Evolutionary conservation across 495 filamentous ascomycete genomes (phyloP).

Genomic region (Parathielavia appendiculata): DNA sequence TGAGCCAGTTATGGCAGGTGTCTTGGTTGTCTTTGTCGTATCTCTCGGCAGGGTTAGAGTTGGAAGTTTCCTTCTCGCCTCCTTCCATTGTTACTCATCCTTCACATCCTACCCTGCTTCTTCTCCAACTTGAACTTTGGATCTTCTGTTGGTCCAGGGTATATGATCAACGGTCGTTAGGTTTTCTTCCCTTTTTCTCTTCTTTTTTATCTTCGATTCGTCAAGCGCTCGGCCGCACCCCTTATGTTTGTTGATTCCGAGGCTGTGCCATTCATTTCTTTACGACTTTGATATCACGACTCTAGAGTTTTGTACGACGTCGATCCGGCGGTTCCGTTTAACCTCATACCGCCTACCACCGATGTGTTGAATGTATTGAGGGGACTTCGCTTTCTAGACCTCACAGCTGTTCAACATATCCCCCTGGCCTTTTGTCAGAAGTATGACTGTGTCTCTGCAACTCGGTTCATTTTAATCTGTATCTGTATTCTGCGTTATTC

Average conservation of each 20-base stretch:
- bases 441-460: not conserved
- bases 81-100: not conserved
- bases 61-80: not conserved
- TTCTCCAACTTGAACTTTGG: not conserved
- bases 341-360: not conserved
- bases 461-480: not conserved
- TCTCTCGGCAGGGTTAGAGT: not conserved
- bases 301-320: no score
- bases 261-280: slow-evolving; percentile 6
- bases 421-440: not conserved
- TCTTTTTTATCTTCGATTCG: slow-evolving; percentile 19
- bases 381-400: not conserved
- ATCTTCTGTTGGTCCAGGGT: not conserved
- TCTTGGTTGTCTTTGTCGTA: not conserved
- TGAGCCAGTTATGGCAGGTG: slow-evolving; percentile 5
- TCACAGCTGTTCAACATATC: not conserved
- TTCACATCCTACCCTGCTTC: not conserved
- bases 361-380: not conserved
- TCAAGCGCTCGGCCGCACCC: slow-evolving; percentile 9
- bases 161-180: not conserved
- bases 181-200: slow-evolving; percentile 17
- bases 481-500: slow-evolving; percentile 6
- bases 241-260: slow-evolving; percentile 19
- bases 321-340: not conserved
- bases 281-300: not conserved